Conservation (phyloP, 2,329 filamentous ascomycete species). For the Cordyceps militaris region DNA sequence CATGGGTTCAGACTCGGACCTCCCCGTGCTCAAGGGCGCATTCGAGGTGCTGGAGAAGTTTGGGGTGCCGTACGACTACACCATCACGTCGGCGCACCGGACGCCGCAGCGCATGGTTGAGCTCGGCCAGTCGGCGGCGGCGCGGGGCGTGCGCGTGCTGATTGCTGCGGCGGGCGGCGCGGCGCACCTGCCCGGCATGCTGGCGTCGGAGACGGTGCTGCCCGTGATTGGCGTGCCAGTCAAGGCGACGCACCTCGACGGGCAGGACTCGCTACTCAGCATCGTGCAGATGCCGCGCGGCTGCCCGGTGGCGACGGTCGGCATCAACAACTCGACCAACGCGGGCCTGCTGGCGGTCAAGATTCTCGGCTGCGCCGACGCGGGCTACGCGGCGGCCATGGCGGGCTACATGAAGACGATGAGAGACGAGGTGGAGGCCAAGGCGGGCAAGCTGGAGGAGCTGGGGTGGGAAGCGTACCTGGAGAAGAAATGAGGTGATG, state of each 20-base stretch:
- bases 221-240: constrained; percentile 75
- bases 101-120: constrained; percentile 64
- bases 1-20: constrained; percentile 78
- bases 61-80: constrained; percentile 61
- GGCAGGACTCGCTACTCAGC: constrained; percentile 61
- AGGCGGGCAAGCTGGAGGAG: constrained; percentile 50
- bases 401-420: constrained; percentile 55
- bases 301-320: constrained; percentile 67
- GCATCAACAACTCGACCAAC: constrained; percentile 74
- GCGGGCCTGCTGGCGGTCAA: constrained; percentile 65
- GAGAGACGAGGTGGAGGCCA: constrained; percentile 55
- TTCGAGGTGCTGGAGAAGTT: constrained; percentile 63
- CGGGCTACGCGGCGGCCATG: constrained; percentile 50
- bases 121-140: constrained; percentile 56
- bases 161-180: constrained; percentile 72
- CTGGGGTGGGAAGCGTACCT: constrained; percentile 52
- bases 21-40: constrained; percentile 58
- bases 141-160: constrained; percentile 62
- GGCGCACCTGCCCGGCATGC: constrained; percentile 68
- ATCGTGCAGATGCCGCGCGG: constrained; percentile 75
- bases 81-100: constrained; percentile 74
- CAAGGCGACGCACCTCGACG: constrained; percentile 65
- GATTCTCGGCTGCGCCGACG: constrained; percentile 46
- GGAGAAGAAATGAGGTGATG: constrained; percentile 20
- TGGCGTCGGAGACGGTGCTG: constrained; percentile 61